phyloP scores from a whole-genome alignment of 257 asterid species.

The Fraxinus americana region DNA sequence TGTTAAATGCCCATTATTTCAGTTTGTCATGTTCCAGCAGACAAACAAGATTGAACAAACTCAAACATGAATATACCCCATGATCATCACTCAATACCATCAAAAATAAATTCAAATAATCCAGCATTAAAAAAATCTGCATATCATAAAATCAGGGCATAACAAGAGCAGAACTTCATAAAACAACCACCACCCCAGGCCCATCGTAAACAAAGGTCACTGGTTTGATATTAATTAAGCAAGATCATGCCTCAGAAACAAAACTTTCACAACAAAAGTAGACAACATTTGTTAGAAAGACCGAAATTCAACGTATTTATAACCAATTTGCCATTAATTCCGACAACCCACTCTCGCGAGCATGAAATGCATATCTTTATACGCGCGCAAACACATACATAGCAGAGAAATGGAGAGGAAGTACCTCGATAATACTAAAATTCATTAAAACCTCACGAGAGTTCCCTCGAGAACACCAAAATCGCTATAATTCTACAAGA shows the following conservation, averaged over 20 bases:
- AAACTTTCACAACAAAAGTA: neutral
- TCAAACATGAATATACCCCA: neutral
- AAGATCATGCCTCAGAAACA: conserved; percentile 1
- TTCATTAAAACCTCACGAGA: conserved; percentile 6
- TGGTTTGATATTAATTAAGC: neutral
- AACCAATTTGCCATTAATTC: neutral
- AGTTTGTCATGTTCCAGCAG: neutral
- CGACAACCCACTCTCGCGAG: conserved; percentile 11
- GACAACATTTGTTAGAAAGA: neutral
- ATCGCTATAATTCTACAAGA: neutral
- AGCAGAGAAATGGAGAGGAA: neutral
- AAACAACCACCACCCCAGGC: conserved; percentile 1
- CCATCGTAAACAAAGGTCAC: neutral
- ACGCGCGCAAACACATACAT: neutral
- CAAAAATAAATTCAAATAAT: too few relatives aligned
- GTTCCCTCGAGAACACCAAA: conserved; percentile 7
- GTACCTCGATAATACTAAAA: neutral
- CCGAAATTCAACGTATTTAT: neutral
- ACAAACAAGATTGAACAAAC: neutral
- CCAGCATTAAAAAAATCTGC: neutral
- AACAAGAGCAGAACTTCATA: neutral
- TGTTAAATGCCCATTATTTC: neutral
- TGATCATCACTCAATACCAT: neutral
- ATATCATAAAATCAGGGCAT: neutral
- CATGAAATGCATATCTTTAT: neutral